Evolutionary conservation across 1,284 basidiomycete species (phyloP), one percentile per base, ranked within the genome.

Genomic region (Cutaneotrichosporon daszewskae): DNA sequence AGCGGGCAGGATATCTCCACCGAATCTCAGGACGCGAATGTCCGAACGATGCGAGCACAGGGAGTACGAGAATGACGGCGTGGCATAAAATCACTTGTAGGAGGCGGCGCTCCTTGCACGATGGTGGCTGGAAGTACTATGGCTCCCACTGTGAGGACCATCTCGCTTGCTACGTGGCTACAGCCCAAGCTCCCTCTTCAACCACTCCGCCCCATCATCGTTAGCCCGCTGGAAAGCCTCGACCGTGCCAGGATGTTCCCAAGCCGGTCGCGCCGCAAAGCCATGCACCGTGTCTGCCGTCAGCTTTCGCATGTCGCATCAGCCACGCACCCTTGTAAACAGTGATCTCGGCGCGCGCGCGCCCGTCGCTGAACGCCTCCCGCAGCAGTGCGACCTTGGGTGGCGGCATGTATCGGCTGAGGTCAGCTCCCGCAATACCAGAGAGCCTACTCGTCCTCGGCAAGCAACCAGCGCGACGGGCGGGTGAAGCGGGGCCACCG

Each of bases 401-500:
- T 4, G 67, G 55, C 6, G 63, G 58, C 60, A 83, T 79, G 17
- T 62, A 39, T 9, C 22, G 9, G 17, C 43, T 34, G 36, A 2
- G 3, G 29, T 32, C 38, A 32, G 38, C 31, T 32, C 8, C 6
- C 17, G 6, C 9, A 5, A n/a, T n/a, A 4, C n/a, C n/a, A n/a
- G n/a, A 9, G 2, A 25, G 31, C 46, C 32, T 37, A 48, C 46
- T 84, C 82, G 36, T 79, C 75, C 71, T 82, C 77, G 3, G 80
- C 78, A 37, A 77, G 77, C 27, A 73, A 71, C 77, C 80, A 83
- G 1, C 75, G 60, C 2, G 73, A 63, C 3, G 81, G 80, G 13
- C 65, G 56, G 47, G 75, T 76, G 50, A 83, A 75, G 1, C 70
- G 69, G 26, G 73, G 61, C 6, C 77, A 68, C 31, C 76, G 58